These are phyloP conservation scores for Leccinum arenicola DNA, from an alignment of 768 basidiomycete species.

Conservation along the genomic window DNA sequence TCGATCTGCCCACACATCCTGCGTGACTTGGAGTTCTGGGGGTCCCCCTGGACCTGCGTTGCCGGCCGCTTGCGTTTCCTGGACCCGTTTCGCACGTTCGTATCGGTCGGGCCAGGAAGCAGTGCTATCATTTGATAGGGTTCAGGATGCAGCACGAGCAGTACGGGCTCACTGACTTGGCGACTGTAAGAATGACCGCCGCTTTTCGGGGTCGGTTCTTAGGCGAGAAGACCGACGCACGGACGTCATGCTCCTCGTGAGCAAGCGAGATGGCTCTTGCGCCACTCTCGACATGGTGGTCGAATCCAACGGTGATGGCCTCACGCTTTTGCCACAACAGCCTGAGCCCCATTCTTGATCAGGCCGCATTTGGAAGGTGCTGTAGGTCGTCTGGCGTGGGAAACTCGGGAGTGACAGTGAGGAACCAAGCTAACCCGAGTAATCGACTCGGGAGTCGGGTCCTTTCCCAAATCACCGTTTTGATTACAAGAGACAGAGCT, in stretches of 20 bases:
- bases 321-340: not conserved
- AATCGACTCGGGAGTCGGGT: not conserved
- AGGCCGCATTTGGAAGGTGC: constrained; percentile 31
- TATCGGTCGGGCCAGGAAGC: not conserved
- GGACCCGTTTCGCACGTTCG: not conserved
- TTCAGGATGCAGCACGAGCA: not conserved
- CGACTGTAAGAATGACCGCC: constrained; percentile 1
- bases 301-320: not conserved
- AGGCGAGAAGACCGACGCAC: constrained; percentile 26
- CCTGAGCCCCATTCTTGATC: constrained; percentile 11
- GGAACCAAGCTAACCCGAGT: not conserved
- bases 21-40: constrained; percentile 7
- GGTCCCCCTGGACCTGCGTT: not conserved
- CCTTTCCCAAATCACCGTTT: not conserved
- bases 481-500: not conserved
- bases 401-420: not conserved
- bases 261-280: constrained; percentile 11
- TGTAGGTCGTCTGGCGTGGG: constrained; percentile 25
- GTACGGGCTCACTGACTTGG: constrained; percentile 14
- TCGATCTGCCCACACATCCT: constrained; percentile 14
- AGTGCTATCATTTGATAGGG: constrained; percentile 7
- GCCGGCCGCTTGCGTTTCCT: constrained; percentile 13
- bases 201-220: not conserved
- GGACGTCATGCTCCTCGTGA: constrained; percentile 27
- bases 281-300: constrained; percentile 20